These are phyloP conservation scores for Epicoccum sorghinum DNA, from an alignment of 2,329 filamentous ascomycete genomes.

Conservation along the genomic window DNA sequence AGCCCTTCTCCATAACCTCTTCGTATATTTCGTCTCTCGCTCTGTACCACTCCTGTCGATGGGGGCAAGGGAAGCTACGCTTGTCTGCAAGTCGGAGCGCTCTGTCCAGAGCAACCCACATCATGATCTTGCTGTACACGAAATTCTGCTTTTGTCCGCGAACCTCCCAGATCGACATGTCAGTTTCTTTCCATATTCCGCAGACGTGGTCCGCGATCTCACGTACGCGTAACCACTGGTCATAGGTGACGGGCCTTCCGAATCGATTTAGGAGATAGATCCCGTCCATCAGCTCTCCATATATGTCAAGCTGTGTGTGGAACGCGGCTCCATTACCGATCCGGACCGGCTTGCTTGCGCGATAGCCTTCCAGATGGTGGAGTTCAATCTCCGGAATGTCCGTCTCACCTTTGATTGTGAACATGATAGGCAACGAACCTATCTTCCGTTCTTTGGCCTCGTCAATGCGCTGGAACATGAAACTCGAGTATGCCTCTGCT, in stretches of 20 bases:
- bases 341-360: slow-evolving; percentile 72
- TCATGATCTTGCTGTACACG: slow-evolving; percentile 81
- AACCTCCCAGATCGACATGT: slow-evolving; percentile 87
- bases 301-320: slow-evolving; percentile 80
- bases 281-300: slow-evolving; percentile 77
- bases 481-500: slow-evolving; percentile 78
- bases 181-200: slow-evolving; percentile 67
- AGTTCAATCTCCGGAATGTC: slow-evolving; percentile 75
- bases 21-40: slow-evolving; percentile 74
- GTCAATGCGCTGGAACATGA: slow-evolving; percentile 74
- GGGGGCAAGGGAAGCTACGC: slow-evolving; percentile 75
- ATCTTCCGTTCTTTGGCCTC: slow-evolving; percentile 62
- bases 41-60: slow-evolving; percentile 68
- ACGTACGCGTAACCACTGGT: slow-evolving; percentile 74
- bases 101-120: slow-evolving; percentile 82
- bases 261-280: slow-evolving; percentile 83
- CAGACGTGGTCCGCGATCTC: slow-evolving; percentile 74
- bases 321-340: slow-evolving; percentile 79
- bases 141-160: slow-evolving; percentile 78
- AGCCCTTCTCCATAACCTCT: slow-evolving; percentile 79
- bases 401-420: slow-evolving; percentile 73
- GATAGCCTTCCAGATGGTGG: slow-evolving; percentile 73
- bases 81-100: slow-evolving; percentile 76
- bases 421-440: slow-evolving; percentile 75
- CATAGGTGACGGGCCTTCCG: slow-evolving; percentile 75